phyloP scores from a whole-genome alignment of 768 basidiomycete genomes.

The Boletellus ananas region DNA sequence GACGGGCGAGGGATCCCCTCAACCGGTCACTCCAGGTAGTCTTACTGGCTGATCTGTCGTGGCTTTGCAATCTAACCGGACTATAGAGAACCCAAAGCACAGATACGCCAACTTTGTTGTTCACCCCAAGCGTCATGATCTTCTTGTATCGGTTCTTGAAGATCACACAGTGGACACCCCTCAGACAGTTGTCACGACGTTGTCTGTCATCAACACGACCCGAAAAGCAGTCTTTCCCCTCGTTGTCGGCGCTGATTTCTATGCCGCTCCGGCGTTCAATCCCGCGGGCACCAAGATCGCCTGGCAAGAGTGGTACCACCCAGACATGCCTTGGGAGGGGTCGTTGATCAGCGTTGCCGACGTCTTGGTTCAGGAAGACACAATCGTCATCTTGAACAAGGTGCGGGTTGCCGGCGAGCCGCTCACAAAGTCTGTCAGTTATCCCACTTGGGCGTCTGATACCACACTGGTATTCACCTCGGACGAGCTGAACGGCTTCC shows the following conservation, averaged over 20 bases:
- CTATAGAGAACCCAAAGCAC: constrained; percentile 27
- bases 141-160: constrained; percentile 63
- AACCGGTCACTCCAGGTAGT: constrained; percentile 62
- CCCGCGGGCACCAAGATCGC: constrained; percentile 54
- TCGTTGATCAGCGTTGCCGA: constrained; percentile 51
- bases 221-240: constrained; percentile 45
- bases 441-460: constrained; percentile 58
- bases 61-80: neutral
- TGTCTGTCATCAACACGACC: constrained; percentile 52
- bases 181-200: constrained; percentile 42
- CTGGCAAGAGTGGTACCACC: constrained; percentile 68
- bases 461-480: constrained; percentile 58
- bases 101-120: constrained; percentile 64
- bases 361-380: constrained; percentile 31
- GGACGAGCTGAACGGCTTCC: constrained; percentile 57
- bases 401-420: constrained; percentile 50
- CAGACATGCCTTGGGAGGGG: constrained; percentile 73
- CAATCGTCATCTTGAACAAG: constrained; percentile 35
- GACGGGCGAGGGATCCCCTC: constrained; percentile 32
- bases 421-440: constrained; percentile 48
- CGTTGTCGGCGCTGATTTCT: constrained; percentile 66
- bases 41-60: constrained; percentile 6
- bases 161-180: constrained; percentile 55
- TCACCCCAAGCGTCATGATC: constrained; percentile 48
- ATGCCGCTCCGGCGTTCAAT: constrained; percentile 56